Evolutionary conservation across 495 filamentous ascomycete species (phyloP), one percentile per base, ranked within the genome.

Genomic region (Terfezia claveryi): DNA sequence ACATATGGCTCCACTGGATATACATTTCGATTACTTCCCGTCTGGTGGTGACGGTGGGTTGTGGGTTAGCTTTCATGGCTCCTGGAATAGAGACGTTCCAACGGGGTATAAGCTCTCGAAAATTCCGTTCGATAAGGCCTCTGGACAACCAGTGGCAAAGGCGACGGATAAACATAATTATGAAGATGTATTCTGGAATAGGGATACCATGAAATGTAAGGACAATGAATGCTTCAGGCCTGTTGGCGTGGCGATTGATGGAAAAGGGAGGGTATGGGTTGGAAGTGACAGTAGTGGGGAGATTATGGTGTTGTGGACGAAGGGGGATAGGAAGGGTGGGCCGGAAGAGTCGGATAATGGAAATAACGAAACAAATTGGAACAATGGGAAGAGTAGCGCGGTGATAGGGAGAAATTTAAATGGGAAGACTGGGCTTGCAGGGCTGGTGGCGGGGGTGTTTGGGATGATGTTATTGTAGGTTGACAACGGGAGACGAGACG

Each of bases 1-100:
- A 0, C 80, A 83, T 57, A 73, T 68, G 50, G 79, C 79, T 0
- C 80, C 80, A 0, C 64, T 81, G 4, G 78, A 80, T 56, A 74
- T 80, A 56, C 75, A 73, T 46, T 81, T 81, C 56, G 62, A 70
- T 10, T 23, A 27, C 2, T 32, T 32, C 27, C 20, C n/a, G 11
- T 12, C 10, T 54, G 52, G n/a, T 20, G 36, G 36, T 46, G 17
- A 16, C 12, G n/a, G 14, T 44, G n/a, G 52, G 53, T 9, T 55
- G 1, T 38, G 50, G 10, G 63, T 65, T 38, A 63, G 69, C 0
- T 79, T 79, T 54, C 74, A 76, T 50, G 77, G 76, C 0, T 72
- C 70, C 59, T 78, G 76, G 79, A 59, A 81, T 60, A 74, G 77
- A 8, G 61, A 69, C 7, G 55, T 58, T 6, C 75, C 80, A 0